These are phyloP conservation scores for Suillus tomentosus DNA, from an alignment of 768 basidiomycete genomes.

Conservation along the genomic window DNA sequence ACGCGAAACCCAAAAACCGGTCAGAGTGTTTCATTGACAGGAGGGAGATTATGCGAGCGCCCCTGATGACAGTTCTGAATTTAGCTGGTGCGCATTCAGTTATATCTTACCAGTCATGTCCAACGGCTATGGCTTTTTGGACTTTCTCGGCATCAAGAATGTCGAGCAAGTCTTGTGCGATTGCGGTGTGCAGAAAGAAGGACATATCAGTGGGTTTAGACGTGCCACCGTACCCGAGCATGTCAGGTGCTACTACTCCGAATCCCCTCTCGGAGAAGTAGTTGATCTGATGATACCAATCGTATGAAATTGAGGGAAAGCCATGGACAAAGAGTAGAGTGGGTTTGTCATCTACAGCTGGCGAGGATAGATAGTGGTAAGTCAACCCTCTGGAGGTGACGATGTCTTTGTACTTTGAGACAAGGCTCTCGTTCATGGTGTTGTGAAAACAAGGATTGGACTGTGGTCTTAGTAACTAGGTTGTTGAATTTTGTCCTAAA, in stretches of 20 bases:
- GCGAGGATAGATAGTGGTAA: constrained; percentile 39
- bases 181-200: constrained; percentile 28
- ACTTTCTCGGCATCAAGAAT: constrained; percentile 40
- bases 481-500: background rate
- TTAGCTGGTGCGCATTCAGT: background rate
- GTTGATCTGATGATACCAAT: constrained; percentile 44
- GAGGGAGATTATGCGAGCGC: constrained; percentile 34
- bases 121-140: constrained; percentile 35
- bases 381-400: constrained; percentile 34
- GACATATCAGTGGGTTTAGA: constrained; percentile 39
- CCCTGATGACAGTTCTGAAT: constrained; percentile 31
- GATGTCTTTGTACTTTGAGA: constrained; percentile 35
- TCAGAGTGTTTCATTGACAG: constrained; percentile 40
- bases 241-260: constrained; percentile 47
- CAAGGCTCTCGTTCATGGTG: constrained; percentile 27
- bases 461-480: background rate
- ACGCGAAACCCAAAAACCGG: constrained; percentile 43
- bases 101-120: constrained; percentile 41
- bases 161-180: constrained; percentile 38
- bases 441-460: background rate
- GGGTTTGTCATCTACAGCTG: constrained; percentile 29
- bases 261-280: constrained; percentile 43
- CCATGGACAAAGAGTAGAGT: constrained; percentile 49
- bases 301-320: constrained; percentile 44
- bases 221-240: constrained; percentile 49